Conservation (phyloP, 2,329 filamentous ascomycete species). For the Trichothecium sympodiale region DNA sequence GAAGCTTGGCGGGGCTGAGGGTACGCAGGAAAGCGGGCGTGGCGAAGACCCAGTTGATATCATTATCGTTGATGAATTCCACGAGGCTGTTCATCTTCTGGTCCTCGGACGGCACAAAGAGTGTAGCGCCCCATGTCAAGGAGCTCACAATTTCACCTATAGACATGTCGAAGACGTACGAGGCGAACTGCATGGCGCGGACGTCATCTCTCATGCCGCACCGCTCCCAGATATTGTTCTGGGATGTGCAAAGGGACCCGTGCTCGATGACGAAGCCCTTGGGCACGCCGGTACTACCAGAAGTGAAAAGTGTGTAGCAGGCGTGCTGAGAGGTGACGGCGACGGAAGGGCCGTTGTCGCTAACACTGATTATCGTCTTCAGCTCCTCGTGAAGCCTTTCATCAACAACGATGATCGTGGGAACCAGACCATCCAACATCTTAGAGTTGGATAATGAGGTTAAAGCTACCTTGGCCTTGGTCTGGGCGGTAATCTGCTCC, state of each 20-base stretch:
- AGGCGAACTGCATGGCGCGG: conserved; percentile 23
- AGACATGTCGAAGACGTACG: conserved; percentile 1
- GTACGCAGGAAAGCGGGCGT: conserved; percentile 1
- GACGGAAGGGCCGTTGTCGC: background rate
- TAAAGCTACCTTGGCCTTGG: conserved; percentile 4
- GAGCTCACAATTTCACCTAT: background rate
- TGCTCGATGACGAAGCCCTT: conserved; percentile 12
- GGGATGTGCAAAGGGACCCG: conserved; percentile 3
- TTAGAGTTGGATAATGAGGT: conserved; percentile 6
- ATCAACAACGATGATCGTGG: conserved; percentile 4
- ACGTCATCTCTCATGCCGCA: conserved; percentile 15
- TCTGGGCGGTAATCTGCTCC: conserved; percentile 6
- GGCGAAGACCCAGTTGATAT: background rate
- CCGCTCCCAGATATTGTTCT: background rate
- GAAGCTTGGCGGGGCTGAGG: background rate
- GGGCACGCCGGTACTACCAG: conserved; percentile 11
- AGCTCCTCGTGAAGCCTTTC: background rate
- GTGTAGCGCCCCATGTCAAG: background rate
- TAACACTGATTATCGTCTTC: background rate
- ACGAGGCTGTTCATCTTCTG: background rate
- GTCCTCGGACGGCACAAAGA: conserved; percentile 1
- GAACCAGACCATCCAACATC: conserved; percentile 10
- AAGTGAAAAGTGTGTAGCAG: conserved; percentile 11
- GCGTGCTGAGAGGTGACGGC: conserved; percentile 1
- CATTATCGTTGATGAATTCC: background rate